phyloP scores from a whole-genome alignment of 2,329 filamentous ascomycete genomes.

The Verticillium isaacii region DNA sequence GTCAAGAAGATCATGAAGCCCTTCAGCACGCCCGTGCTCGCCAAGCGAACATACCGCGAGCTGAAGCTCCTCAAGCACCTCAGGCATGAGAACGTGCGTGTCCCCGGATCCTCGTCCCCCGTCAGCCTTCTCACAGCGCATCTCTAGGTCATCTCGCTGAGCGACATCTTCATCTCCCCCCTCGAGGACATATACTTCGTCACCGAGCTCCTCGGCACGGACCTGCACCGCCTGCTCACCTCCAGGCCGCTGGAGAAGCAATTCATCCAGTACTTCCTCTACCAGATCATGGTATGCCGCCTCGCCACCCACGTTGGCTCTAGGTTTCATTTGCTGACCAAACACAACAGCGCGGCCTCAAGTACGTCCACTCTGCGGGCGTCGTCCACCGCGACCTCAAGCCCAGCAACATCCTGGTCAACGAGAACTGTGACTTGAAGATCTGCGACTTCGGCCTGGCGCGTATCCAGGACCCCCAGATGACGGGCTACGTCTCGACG shows the following conservation, averaged over 20 bases:
- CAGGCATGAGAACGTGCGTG: slow-evolving; percentile 83
- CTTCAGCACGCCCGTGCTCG: slow-evolving; percentile 97
- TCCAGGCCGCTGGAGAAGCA: slow-evolving; percentile 97
- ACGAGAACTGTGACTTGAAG: slow-evolving; percentile 99
- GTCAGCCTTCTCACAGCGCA: slow-evolving; percentile 6
- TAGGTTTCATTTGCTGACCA: slow-evolving; percentile 7
- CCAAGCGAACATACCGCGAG: slow-evolving; percentile 96
- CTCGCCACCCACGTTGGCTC: neutral
- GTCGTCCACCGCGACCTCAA: slow-evolving; percentile 97
- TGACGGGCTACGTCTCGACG: slow-evolving; percentile 98
- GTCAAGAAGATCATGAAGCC: slow-evolving; percentile 99
- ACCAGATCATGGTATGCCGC: slow-evolving; percentile 84
- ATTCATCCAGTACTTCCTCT: slow-evolving; percentile 99
- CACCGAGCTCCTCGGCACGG: slow-evolving; percentile 93
- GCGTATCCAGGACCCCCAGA: slow-evolving; percentile 97
- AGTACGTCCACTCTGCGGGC: slow-evolving; percentile 98
- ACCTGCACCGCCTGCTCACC: slow-evolving; percentile 90
- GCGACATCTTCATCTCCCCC: slow-evolving; percentile 99
- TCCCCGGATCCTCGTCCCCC: slow-evolving; percentile 2
- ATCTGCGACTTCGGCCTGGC: slow-evolving; percentile 98
- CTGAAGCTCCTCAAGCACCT: slow-evolving; percentile 96
- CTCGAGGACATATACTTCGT: slow-evolving; percentile 99
- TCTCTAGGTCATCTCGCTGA: slow-evolving; percentile 84
- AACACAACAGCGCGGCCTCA: slow-evolving; percentile 72
- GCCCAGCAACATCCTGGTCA: slow-evolving; percentile 98